Percentiles rank a stretch among this genome's conserved stretches.
phyloP scores from a whole-genome alignment of 306 rosid species.

The Medicago ruthenica region DNA sequence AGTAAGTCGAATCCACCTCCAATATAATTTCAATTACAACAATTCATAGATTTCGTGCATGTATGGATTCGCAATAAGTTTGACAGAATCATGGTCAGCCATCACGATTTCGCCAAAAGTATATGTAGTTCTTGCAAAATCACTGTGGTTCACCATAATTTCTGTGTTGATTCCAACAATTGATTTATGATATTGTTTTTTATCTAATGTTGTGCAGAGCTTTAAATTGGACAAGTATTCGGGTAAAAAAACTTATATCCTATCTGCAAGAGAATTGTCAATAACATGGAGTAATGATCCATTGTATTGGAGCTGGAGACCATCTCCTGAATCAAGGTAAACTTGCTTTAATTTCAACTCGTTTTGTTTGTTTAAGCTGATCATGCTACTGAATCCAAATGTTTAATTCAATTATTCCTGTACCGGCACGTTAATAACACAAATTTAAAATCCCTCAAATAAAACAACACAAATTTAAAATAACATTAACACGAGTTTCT shows the following conservation, averaged over 20 bases:
- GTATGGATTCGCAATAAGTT: too few relatives aligned
- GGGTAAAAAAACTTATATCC: slow-evolving; percentile 52
- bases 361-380: background rate
- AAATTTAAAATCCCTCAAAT: too few relatives aligned
- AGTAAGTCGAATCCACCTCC: slow-evolving; percentile 36
- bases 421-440: too few relatives aligned
- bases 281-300: slow-evolving; percentile 64
- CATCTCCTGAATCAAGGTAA: slow-evolving; percentile 59
- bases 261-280: slow-evolving; percentile 61
- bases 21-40: too few relatives aligned
- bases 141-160: too few relatives aligned
- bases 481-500: too few relatives aligned
- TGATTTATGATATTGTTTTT: background rate
- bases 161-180: background rate
- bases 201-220: slow-evolving; percentile 39
- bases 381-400: background rate
- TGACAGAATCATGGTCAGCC: too few relatives aligned
- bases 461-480: too few relatives aligned
- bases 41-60: too few relatives aligned
- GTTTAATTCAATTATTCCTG: too few relatives aligned
- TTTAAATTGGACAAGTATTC: slow-evolving; percentile 61
- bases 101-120: too few relatives aligned
- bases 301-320: slow-evolving; percentile 68
- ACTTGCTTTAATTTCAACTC: background rate
- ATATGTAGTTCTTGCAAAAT: too few relatives aligned